These are phyloP conservation scores for Handroanthus guayacan DNA, from an alignment of 257 asterid species.

Conservation along the genomic window DNA sequence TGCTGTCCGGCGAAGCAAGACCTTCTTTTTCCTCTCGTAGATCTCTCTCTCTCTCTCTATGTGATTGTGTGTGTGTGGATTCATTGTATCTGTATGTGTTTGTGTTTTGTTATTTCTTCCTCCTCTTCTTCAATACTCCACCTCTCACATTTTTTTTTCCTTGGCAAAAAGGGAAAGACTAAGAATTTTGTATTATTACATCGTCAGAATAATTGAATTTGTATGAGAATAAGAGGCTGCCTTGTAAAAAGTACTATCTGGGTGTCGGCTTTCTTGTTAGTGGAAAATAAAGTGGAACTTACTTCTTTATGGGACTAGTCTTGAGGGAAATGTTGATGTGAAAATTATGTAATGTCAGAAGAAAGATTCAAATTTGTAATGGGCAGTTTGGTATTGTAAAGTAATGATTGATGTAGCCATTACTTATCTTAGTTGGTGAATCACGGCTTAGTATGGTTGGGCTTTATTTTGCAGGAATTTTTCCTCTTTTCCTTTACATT, in stretches of 20 bases:
- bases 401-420: slow-evolving; percentile 23
- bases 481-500: background rate
- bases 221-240: background rate
- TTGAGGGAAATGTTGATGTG: background rate
- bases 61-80: background rate
- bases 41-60: slow-evolving; percentile 1
- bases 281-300: background rate
- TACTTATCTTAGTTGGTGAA: slow-evolving; percentile 1
- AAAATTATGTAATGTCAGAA: background rate
- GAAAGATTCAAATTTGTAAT: background rate
- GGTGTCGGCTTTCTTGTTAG: background rate
- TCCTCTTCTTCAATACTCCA: too few relatives aligned
- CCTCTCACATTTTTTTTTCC: too few relatives aligned
- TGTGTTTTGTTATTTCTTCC: background rate
- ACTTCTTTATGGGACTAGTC: background rate
- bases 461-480: background rate
- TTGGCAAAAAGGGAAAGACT: background rate
- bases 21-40: slow-evolving; percentile 4
- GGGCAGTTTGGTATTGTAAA: slow-evolving; percentile 23
- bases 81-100: background rate
- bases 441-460: background rate
- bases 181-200: background rate
- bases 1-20: background rate
- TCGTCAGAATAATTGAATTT: background rate
- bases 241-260: background rate